phyloP scores from a whole-genome alignment of 176 grass and related monocot genomes.

The Lolium multiflorum region DNA sequence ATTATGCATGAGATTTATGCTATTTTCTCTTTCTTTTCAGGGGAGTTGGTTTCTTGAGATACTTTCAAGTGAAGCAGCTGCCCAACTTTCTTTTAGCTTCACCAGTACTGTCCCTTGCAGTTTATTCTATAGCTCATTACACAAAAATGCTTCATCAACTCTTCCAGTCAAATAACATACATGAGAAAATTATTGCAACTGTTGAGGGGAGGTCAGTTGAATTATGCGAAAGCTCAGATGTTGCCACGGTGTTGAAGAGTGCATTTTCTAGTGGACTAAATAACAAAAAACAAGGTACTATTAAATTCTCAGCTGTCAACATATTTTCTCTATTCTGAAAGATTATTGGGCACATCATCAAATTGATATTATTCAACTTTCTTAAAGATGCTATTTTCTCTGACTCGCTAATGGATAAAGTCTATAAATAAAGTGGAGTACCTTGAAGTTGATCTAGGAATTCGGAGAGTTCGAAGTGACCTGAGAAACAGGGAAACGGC shows the following conservation, averaged over 20 bases:
- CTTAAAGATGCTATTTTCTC: not conserved
- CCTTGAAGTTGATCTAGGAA: not conserved
- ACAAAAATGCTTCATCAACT: conserved; percentile 54
- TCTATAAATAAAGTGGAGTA: not conserved
- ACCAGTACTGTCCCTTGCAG: conserved; percentile 69
- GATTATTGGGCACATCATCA: conserved; percentile 10
- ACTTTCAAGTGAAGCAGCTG: conserved; percentile 97
- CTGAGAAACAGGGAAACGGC: not conserved
- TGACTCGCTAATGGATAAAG: not conserved
- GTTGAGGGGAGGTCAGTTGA: conserved; percentile 35
- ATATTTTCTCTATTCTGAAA: conserved; percentile 18
- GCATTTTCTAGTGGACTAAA: conserved; percentile 26
- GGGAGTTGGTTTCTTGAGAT: conserved; percentile 95
- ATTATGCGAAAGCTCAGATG: conserved; percentile 55
- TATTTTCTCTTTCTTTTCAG: conserved; percentile 51
- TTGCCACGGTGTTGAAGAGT: conserved; percentile 29
- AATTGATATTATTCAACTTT: conserved; percentile 6
- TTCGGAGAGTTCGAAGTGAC: not conserved
- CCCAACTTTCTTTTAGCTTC: conserved; percentile 98
- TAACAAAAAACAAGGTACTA: conserved; percentile 50
- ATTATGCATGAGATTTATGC: conserved; percentile 14
- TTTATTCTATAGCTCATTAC: conserved; percentile 81
- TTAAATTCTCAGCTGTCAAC: not conserved
- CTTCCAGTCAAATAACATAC: conserved; percentile 55
- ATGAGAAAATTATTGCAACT: conserved; percentile 46